Conservation (phyloP, 2,329 filamentous ascomycete species). For the Drechslerella coelobrocha region DNA sequence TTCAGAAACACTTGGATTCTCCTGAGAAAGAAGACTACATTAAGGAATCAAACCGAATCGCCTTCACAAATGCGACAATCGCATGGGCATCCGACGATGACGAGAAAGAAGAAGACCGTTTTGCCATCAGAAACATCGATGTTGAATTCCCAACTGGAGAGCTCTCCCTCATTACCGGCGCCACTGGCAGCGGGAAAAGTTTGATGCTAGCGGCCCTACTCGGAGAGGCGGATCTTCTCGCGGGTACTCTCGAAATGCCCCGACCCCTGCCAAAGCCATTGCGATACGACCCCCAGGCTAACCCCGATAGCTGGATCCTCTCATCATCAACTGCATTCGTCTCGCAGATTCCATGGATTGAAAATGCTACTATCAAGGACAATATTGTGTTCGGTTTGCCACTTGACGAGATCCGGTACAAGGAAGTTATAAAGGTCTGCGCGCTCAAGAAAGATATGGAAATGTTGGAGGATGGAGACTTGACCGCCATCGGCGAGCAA, state of each 20-base stretch:
- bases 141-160: constrained; percentile 72
- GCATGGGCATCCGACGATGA: constrained; percentile 75
- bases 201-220: constrained; percentile 75
- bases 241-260: constrained; percentile 66
- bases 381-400: constrained; percentile 82
- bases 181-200: constrained; percentile 80
- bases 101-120: constrained; percentile 66
- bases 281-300: constrained; percentile 70
- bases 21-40: constrained; percentile 69
- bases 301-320: constrained; percentile 70
- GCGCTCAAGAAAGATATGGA: constrained; percentile 77
- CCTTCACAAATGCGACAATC: constrained; percentile 72
- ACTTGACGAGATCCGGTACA: constrained; percentile 72
- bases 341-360: constrained; percentile 82
- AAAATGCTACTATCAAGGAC: constrained; percentile 77
- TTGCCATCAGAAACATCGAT: constrained; percentile 70
- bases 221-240: constrained; percentile 74
- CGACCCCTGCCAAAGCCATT: constrained; percentile 63
- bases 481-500: constrained; percentile 82
- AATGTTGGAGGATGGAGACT: constrained; percentile 77
- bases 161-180: constrained; percentile 74
- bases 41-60: constrained; percentile 66
- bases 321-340: constrained; percentile 75
- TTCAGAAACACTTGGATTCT: constrained; percentile 73
- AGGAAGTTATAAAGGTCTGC: constrained; percentile 73